Conservation (phyloP, 148 eudicot species). For the Dianthus caryophyllus region DNA sequence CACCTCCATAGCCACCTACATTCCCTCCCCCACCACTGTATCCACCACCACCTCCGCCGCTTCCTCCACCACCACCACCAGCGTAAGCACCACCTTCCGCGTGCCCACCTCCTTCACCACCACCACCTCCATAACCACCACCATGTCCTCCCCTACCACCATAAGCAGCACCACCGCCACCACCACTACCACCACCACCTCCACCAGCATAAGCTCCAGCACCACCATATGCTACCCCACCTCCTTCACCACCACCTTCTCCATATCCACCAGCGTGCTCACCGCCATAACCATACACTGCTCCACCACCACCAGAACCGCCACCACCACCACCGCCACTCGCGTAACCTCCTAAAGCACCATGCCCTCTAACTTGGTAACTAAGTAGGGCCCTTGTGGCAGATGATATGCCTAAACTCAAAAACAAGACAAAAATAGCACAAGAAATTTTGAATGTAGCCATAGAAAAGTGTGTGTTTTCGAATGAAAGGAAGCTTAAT, state of each 20-base stretch:
- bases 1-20: slow-evolving; percentile 25
- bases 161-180: slow-evolving; percentile 38
- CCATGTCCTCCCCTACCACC: slow-evolving; percentile 30
- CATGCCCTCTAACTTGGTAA: slow-evolving; percentile 26
- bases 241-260: slow-evolving; percentile 24
- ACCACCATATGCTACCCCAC: slow-evolving; percentile 23
- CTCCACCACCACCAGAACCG: slow-evolving; percentile 22
- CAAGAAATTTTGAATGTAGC: slow-evolving; percentile 35
- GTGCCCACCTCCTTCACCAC: slow-evolving; percentile 31
- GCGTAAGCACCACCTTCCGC: slow-evolving; percentile 27
- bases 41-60: slow-evolving; percentile 18
- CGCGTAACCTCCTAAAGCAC: slow-evolving; percentile 17
- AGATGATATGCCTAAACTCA: slow-evolving; percentile 41
- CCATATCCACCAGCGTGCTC: slow-evolving; percentile 18
- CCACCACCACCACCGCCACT: slow-evolving; percentile 18
- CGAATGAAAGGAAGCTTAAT: slow-evolving; percentile 14
- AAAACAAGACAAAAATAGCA: slow-evolving; percentile 38
- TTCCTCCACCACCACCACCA: slow-evolving; percentile 24
- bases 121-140: slow-evolving; percentile 26
- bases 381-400: slow-evolving; percentile 52
- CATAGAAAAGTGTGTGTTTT: slow-evolving; percentile 32
- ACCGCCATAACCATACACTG: slow-evolving; percentile 20
- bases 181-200: slow-evolving; percentile 24
- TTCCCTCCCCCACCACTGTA: slow-evolving; percentile 23
- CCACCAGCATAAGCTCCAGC: slow-evolving; percentile 23